A percentile compares a stretch with the other conserved stretches of the same genome.
phyloP scores from a whole-genome alignment of 2,329 filamentous ascomycete genomes.

The Pseudocercospora pini-densiflorae region DNA sequence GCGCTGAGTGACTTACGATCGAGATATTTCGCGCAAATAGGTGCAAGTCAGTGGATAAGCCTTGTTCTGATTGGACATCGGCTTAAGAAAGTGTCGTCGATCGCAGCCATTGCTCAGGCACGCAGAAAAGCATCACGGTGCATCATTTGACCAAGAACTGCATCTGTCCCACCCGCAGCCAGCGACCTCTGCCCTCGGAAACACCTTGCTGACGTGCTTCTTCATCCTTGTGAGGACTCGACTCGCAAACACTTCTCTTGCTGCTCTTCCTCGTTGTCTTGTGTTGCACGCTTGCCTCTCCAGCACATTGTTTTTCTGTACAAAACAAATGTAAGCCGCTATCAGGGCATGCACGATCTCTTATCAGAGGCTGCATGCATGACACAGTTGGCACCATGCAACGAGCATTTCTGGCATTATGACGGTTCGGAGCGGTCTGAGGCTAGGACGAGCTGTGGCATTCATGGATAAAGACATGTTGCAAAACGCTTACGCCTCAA shows the following conservation, averaged over 20 bases:
- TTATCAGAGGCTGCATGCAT: constrained; percentile 14
- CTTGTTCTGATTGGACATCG: constrained; percentile 1
- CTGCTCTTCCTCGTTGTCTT: not conserved
- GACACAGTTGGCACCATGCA: constrained; percentile 1
- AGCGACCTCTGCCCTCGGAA: too few relatives aligned
- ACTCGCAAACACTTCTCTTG: not conserved
- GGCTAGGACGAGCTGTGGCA: not conserved
- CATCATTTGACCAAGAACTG: constrained; percentile 6
- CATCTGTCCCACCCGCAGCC: not conserved
- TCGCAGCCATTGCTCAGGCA: not conserved
- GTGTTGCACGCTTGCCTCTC: not conserved
- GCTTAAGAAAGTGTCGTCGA: not conserved
- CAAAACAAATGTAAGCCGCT: constrained; percentile 11
- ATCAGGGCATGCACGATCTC: constrained; percentile 1
- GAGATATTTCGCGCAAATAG: not conserved
- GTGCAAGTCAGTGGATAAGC: not conserved
- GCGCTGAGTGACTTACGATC: constrained; percentile 1
- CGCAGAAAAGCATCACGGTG: not conserved
- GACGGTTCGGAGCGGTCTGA: not conserved
- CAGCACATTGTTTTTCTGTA: not conserved
- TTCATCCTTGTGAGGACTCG: not conserved
- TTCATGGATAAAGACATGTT: not conserved
- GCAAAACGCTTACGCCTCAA: not conserved
- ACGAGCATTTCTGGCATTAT: not conserved
- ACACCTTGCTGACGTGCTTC: not conserved